Evolutionary conservation across 306 rosid genomes (phyloP), one percentile per base, ranked within the genome.

Genomic region (Prunus campanulata): DNA sequence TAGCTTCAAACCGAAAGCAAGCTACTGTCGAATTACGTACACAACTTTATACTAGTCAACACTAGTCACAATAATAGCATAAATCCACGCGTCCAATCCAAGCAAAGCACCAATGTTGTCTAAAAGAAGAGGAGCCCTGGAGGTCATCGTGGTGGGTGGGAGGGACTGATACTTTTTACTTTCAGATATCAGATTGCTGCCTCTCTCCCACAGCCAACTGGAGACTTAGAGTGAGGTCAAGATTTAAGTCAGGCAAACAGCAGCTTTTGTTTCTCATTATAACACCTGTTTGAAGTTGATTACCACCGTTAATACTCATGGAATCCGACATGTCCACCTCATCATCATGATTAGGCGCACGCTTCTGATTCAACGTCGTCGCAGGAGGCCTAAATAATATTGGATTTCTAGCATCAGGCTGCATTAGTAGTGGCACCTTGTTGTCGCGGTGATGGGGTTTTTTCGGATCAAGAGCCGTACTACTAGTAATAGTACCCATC

Each of bases 201-300:
- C 47, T 30, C 12, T 30, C 46, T 63, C 32, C 44, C 44, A 29
- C 22, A 30, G 32, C 10, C 22, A 63, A 29, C 9, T 63, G 25
- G 3, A 61, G 39, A 61, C 35, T 24, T 15, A 78, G 81, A 35
- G 79, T 71, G 54, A 84, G 85, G 29, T 84, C 87, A 59, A 84
- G 87, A 73, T 84, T 84, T 74, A 84, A 64, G 66, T 77, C 82
- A 5, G 84, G 84, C 52, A 84, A 72, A 29, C 16, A 15, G 66
- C 6, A 13, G 76, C 66, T 69, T 30, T 50, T 24, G 11, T 57
- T 57, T 35, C 11, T 20, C 44, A 39, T 39, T 39, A 39, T 39
- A 39, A 39, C 44, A 6, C 9, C 44, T 6, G 44, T 39, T 15
- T 48, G 60, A 39, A 69, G 19, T 29, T 35, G 74, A 71, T 57